A percentile compares a stretch with the other conserved stretches of the same genome.
Evolutionary conservation across 805 yeast genomes (phyloP).

Genomic region (Helenozyma baotianmanensis): DNA sequence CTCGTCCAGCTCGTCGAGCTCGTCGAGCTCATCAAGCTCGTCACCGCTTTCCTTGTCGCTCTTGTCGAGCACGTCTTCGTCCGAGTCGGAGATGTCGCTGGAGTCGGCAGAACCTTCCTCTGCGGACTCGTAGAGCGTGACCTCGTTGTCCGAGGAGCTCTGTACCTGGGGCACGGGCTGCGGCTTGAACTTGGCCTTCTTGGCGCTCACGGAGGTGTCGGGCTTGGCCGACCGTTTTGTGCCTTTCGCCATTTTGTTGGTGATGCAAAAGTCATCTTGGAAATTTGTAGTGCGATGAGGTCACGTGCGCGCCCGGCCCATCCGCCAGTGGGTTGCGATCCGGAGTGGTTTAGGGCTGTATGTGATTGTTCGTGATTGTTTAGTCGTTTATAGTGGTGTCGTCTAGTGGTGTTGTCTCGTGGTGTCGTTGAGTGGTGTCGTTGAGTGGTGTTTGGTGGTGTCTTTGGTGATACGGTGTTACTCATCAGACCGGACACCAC

Average conservation of each 20-base stretch:
- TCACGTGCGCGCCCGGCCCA: conserved; percentile 10
- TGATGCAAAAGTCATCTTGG: not conserved
- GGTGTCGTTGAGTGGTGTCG: too few species aligned
- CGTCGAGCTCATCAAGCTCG: conserved; percentile 15
- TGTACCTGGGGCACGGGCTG: conserved; percentile 22
- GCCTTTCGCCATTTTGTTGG: conserved; percentile 21
- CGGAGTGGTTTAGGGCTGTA: too few species aligned
- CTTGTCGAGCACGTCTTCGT: conserved; percentile 7
- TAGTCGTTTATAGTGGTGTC: too few species aligned
- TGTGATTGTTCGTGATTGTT: too few species aligned
- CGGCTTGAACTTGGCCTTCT: conserved; percentile 18
- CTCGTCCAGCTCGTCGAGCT: conserved; percentile 10
- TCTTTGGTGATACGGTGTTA: too few species aligned
- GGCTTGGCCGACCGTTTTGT: conserved; percentile 26
- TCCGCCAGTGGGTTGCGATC: too few species aligned
- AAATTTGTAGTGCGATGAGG: conserved; percentile 14
- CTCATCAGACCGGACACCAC: too few species aligned
- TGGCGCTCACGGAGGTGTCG: conserved; percentile 15
- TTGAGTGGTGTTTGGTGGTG: too few species aligned
- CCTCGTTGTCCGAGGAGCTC: conserved; percentile 16
- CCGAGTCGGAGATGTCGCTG: conserved; percentile 14
- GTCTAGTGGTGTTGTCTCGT: too few species aligned
- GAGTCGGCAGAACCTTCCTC: conserved; percentile 15
- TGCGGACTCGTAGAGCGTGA: conserved; percentile 21
- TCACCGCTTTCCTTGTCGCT: conserved; percentile 5